These are phyloP conservation scores for Candida frijolesensis DNA, from an alignment of 1,139 yeast species.

Conservation along the genomic window DNA sequence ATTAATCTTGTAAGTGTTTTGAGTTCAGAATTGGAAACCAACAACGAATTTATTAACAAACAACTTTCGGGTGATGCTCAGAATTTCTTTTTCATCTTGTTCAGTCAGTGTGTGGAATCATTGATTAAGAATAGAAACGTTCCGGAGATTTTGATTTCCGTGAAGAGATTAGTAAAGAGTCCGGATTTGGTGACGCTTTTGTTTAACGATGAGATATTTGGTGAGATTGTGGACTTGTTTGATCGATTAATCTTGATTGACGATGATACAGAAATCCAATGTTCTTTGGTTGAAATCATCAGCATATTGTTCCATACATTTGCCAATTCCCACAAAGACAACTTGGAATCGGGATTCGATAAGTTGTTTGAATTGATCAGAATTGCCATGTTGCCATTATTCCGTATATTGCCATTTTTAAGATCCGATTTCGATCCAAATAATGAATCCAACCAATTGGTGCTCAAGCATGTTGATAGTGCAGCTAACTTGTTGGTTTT, in stretches of 20 bases:
- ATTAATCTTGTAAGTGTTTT: slow-evolving; percentile 76
- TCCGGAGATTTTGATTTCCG: slow-evolving; percentile 50
- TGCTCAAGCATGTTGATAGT: slow-evolving; percentile 34
- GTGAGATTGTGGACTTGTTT: slow-evolving; percentile 74
- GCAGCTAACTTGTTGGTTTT: slow-evolving; percentile 43
- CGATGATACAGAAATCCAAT: slow-evolving; percentile 53
- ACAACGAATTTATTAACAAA: slow-evolving; percentile 43
- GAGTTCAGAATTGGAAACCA: slow-evolving; percentile 62
- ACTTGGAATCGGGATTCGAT: slow-evolving; percentile 62
- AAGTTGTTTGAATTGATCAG: slow-evolving; percentile 80
- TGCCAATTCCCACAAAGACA: slow-evolving; percentile 26
- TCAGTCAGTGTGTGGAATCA: slow-evolving; percentile 83
- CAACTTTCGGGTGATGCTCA: slow-evolving; percentile 59
- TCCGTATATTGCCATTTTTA: slow-evolving; percentile 61
- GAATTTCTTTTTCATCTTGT: slow-evolving; percentile 77
- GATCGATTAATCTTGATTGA: slow-evolving; percentile 71
- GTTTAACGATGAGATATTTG: slow-evolving; percentile 69
- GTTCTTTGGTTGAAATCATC: slow-evolving; percentile 58
- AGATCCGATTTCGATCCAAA: slow-evolving; percentile 45
- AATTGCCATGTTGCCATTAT: slow-evolving; percentile 67
- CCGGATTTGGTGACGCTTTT: slow-evolving; percentile 60
- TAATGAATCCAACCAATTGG: slow-evolving; percentile 34
- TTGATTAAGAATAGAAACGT: slow-evolving; percentile 51
- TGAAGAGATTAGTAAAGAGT: slow-evolving; percentile 60
- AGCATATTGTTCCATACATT: slow-evolving; percentile 46